Percentiles rank a stretch among this genome's conserved stretches.
These are phyloP conservation scores for Cercospora citrullina DNA, from an alignment of 2,329 filamentous ascomycete genomes.

Conservation along the genomic window DNA sequence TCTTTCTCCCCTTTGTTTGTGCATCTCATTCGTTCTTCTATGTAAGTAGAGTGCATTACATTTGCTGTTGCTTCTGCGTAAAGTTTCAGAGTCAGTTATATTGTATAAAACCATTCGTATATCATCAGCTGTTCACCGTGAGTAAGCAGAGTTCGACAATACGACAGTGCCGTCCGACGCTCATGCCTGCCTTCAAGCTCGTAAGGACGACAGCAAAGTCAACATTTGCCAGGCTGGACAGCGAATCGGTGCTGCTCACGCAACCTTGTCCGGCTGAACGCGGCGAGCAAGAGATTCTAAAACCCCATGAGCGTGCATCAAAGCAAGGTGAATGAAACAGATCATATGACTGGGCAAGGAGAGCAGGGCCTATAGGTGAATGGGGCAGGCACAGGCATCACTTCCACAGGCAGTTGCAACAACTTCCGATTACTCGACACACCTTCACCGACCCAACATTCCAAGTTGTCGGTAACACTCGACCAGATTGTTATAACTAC, in stretches of 20 bases:
- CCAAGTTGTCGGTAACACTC: not conserved
- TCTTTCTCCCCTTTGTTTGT: not conserved
- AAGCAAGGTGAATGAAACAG: not conserved
- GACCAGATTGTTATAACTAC: not conserved
- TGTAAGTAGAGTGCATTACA: not conserved
- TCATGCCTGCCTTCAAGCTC: no score
- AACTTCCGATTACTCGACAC: not conserved
- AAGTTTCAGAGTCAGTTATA: not conserved
- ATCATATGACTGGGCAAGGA: not conserved
- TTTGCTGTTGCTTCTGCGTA: not conserved
- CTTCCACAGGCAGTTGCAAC: not conserved
- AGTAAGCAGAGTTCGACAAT: no score
- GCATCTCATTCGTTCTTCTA: not conserved
- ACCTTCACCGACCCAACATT: not conserved
- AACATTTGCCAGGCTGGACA: no score
- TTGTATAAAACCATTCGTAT: not conserved
- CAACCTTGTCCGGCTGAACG: no score
- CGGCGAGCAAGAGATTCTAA: no score
- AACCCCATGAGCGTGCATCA: no score
- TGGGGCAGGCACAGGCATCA: not conserved
- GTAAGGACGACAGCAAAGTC: no score
- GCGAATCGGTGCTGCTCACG: no score
- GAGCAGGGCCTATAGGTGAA: not conserved
- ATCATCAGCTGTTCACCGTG: not conserved
- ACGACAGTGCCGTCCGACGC: no score